Evolutionary conservation across 2,329 filamentous ascomycete species (phyloP).

Genomic region (Trichophyton schoenleinii): DNA sequence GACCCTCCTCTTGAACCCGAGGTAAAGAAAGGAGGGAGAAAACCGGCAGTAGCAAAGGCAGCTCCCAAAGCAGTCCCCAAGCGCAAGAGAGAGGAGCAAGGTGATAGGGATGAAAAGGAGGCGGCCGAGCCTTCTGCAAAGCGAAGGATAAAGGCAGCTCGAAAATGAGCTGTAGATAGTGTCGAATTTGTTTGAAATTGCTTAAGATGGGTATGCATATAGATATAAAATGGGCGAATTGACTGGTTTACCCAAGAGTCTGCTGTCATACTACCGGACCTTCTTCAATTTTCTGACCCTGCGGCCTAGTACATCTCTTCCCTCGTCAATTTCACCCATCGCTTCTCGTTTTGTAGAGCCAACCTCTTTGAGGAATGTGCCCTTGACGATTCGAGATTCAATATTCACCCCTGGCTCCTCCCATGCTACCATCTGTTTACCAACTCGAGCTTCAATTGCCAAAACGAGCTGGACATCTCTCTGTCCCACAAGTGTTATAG

Average conservation of each 20-base stretch:
- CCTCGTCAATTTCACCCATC: conserved; percentile 79
- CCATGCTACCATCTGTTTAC: conserved; percentile 68
- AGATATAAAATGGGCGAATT: background rate
- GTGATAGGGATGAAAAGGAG: background rate
- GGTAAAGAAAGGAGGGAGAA: background rate
- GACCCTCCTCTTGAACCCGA: background rate
- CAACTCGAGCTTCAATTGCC: conserved; percentile 75
- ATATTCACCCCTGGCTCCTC: conserved; percentile 83
- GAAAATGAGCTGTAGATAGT: background rate
- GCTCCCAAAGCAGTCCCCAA: too few species aligned
- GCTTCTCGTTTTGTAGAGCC: conserved; percentile 94
- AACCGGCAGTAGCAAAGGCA: background rate
- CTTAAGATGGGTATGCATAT: background rate
- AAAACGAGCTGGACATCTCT: conserved; percentile 82
- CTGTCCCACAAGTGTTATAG: conserved; percentile 82
- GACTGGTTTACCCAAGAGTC: background rate
- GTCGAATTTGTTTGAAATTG: background rate
- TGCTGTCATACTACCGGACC: conserved; percentile 19
- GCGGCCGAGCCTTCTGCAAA: background rate
- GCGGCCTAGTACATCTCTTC: conserved; percentile 83
- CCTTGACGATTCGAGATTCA: conserved; percentile 76
- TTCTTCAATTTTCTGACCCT: conserved; percentile 40
- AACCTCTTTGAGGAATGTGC: conserved; percentile 68
- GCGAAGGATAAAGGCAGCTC: background rate
- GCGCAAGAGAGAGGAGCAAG: background rate